Conservation (phyloP, 331 rosid genomes). For the Saraca asoca region DNA sequence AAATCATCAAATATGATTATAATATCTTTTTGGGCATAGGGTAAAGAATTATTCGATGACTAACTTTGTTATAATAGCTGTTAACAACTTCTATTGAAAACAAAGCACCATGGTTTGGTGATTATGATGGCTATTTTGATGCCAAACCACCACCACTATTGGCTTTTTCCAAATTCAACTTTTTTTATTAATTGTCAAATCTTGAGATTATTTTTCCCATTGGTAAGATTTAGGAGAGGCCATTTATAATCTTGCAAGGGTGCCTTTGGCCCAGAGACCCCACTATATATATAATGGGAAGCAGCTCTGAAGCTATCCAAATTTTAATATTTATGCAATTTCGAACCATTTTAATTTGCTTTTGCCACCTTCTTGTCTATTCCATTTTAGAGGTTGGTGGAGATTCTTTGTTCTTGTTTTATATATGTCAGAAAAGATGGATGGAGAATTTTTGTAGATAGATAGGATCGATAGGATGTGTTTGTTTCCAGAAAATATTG, state of each 20-base stretch:
- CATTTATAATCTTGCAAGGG: slow-evolving; percentile 4
- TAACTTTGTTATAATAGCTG: slow-evolving; percentile 30
- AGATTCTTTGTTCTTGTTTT: slow-evolving; percentile 14
- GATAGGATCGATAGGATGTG: neutral
- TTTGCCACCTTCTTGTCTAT: neutral
- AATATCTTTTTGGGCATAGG: slow-evolving; percentile 16
- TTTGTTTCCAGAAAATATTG: slow-evolving; percentile 38
- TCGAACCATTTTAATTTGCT: slow-evolving; percentile 14
- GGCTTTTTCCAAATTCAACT: slow-evolving; percentile 33
- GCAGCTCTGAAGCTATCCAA: slow-evolving; percentile 36
- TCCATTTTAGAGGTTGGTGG: slow-evolving; percentile 42
- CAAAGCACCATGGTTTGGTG: slow-evolving; percentile 25
- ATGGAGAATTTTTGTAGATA: slow-evolving; percentile 16
- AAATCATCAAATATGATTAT: slow-evolving; percentile 9
- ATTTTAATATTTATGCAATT: neutral
- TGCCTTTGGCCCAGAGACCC: slow-evolving; percentile 48
- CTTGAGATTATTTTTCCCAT: neutral
- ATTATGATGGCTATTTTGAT: slow-evolving; percentile 35
- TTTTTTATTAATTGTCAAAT: slow-evolving; percentile 7
- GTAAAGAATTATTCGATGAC: slow-evolving; percentile 11
- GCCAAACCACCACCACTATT: slow-evolving; percentile 21
- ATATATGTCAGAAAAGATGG: neutral
- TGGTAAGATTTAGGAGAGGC: neutral
- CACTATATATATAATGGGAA: slow-evolving; percentile 36
- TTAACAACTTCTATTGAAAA: slow-evolving; percentile 35